Conservation (phyloP, 192 early-diverging fungal species). For the Dissophora globulifera region DNA sequence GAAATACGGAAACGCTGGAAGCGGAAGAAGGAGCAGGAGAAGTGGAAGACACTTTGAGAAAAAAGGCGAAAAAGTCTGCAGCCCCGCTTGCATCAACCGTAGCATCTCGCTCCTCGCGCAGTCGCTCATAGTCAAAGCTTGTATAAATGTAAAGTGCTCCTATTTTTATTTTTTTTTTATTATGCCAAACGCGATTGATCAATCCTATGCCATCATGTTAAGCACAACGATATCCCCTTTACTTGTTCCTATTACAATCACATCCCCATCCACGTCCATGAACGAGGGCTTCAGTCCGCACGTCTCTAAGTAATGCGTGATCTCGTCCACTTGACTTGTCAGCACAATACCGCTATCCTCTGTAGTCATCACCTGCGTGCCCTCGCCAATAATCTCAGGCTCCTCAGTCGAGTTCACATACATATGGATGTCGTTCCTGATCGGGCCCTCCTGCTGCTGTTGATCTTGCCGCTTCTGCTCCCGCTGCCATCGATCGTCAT, state of each 20-base stretch:
- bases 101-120: not conserved
- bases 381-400: slow-evolving; percentile 1
- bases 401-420: not conserved
- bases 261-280: slow-evolving; percentile 50
- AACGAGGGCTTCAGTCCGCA: slow-evolving; percentile 51
- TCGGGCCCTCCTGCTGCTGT: not conserved
- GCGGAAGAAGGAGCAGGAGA: not conserved
- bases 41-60: not conserved
- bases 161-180: not conserved
- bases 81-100: not conserved
- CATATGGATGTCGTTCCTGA: not conserved
- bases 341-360: slow-evolving; percentile 24
- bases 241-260: slow-evolving; percentile 45
- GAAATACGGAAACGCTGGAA: not conserved
- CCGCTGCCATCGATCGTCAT: not conserved
- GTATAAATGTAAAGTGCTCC: too few species aligned
- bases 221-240: slow-evolving; percentile 48
- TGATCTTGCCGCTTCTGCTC: slow-evolving; percentile 2
- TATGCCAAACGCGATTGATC: not conserved
- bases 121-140: slow-evolving; percentile 17
- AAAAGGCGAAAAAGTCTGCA: not conserved
- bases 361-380: not conserved
- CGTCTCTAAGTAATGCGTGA: slow-evolving; percentile 20
- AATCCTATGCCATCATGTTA: slow-evolving; percentile 27
- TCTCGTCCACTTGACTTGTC: slow-evolving; percentile 24